Base-by-base conservation (phyloP, 139 green algal species). In the Picochlorum sp. region DNA sequence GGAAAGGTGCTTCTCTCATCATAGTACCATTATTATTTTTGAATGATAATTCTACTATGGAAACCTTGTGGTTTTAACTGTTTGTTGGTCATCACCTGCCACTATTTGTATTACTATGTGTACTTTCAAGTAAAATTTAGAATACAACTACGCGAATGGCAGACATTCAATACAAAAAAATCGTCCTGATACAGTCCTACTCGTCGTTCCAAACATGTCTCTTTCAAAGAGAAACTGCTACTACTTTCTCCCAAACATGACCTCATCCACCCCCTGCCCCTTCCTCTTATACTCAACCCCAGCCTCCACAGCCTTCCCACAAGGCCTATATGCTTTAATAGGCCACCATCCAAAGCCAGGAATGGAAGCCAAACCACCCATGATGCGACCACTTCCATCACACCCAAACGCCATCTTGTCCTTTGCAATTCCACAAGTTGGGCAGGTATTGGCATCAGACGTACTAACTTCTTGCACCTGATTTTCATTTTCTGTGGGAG, bases 291-390 rank as follows among this genome's bases (percentile, higher is more conserved):
- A 95, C 7, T 72, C 69, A 13, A 87, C 54, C 14, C 86, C 86
- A 1, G 72, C 75, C 20, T 76, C 58, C 3, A 68, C 63, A 23
- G 81, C 74, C 7, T 67, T 71, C 21, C 81, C 66, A 65, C 88
- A 95, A 2, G 87, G 87, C 21, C 85, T 66, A 67, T 95, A 95
- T 0, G 85, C 88, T 78, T 95, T 95, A 66, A 95, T 91, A 7
- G 88, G 88, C 75, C 81, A 95, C 87, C 87, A 95, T 3, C 76
- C 70, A 63, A 93, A 88, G 26, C 81, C 83, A 3, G 82, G 80
- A 16, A 94, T 31, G 0, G 85, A 74, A 1, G 75, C 87, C 24
- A 95, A 60, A n/a, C 88, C 88, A 23, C 88, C 88, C 2, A 81
- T 72, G 2, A 90, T 72, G 10, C 87, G 69, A 1, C 88, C 88